Base-by-base conservation (phyloP, 352 stramenopile species). In the Phytophthora chlamydospora region DNA sequence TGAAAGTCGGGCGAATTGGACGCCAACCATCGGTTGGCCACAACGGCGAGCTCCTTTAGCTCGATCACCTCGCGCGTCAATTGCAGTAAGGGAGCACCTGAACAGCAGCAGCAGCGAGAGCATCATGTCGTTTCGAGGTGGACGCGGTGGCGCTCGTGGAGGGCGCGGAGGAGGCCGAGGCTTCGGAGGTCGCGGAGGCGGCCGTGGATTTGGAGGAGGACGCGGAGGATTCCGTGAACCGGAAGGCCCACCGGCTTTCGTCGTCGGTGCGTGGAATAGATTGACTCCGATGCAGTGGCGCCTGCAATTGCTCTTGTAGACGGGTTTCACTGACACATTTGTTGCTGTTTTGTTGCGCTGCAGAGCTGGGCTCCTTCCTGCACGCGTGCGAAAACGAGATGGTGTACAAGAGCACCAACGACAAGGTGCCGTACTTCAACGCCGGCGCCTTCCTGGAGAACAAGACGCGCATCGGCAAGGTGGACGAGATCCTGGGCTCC, bases 361-460 rank as follows among this genome's bases (percentile, higher is more conserved):
- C 58, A 98, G 97, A 99, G 72, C 80, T 98, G 39, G 97, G 97
- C 19, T 80, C 87, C 47, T 98, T 99, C 61, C 80, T 98, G 62
- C 97, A 99, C 80, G 85, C 96, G 59, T 98, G 92, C 58, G 97
- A 99, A 84, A 96, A 97, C 52, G 96, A 99, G 76, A 94, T 99
- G 81, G 90, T 99, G 29, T 99, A 96, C 82, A 98, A 98, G 80
- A 97, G 96, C 71, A 98, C 91, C 34, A 91, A 98, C 66, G 68
- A 92, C 56, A 97, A 96, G 76, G 89, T 99, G 60, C 97, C 97
- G 21, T 99, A 99, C 77, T 99, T 99, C 67, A 99, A 99, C 73
- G 97, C 97, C 19, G 93, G 91, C 43, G 88, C 98, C 19, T 99
- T 98, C 85, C 83, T 99, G 3, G 95, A 99, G 72, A 99, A 99